Conservation (phyloP, 1,139 yeast genomes). For the Lodderomyces jiufengensis region DNA sequence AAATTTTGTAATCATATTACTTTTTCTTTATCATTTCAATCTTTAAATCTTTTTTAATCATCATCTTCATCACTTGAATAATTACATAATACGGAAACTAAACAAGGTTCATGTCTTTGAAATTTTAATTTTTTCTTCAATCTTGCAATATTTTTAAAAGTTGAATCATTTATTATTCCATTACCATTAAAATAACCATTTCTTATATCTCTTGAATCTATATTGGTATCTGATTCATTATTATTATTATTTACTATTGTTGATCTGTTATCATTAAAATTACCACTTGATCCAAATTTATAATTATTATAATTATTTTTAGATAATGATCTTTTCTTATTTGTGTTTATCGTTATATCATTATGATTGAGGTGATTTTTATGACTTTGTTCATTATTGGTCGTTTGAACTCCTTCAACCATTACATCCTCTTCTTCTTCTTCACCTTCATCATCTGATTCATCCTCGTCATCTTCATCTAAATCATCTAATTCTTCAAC, state of each 20-base stretch:
- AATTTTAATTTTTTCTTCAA: conserved; percentile 7
- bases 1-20: no score
- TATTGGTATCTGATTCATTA: not conserved
- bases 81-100: conserved; percentile 14
- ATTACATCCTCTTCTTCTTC: conserved; percentile 1
- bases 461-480: conserved; percentile 11
- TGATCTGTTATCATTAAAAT: not conserved
- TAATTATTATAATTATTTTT: no score
- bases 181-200: conserved; percentile 1
- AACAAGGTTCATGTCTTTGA: conserved; percentile 6
- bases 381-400: not conserved
- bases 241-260: no score
- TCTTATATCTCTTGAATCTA: conserved; percentile 1
- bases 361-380: not conserved
- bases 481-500: conserved; percentile 14
- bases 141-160: conserved; percentile 11
- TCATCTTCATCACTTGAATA: conserved; percentile 29
- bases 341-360: no score
- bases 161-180: conserved; percentile 10
- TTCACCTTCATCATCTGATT: conserved; percentile 6
- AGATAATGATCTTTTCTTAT: no score
- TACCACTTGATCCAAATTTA: not conserved
- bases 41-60: conserved; percentile 5
- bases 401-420: not conserved
- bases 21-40: not conserved